Percentiles rank a stretch among this genome's conserved stretches.
These are phyloP conservation scores for Acanthamoeba culbertsoni DNA, from an alignment of 208 protist genomes.

Conservation along the genomic window DNA sequence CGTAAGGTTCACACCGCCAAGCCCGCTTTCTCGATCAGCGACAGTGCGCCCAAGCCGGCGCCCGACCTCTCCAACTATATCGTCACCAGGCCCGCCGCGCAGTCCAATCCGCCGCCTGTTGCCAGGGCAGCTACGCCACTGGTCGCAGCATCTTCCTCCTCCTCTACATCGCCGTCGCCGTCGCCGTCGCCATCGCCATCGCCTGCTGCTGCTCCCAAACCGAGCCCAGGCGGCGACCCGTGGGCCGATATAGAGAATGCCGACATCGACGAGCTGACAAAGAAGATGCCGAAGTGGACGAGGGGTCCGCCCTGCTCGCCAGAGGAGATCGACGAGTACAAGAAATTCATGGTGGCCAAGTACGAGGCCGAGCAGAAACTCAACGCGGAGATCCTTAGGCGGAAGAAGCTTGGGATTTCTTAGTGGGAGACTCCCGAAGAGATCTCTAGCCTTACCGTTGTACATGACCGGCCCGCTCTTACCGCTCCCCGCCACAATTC, in stretches of 20 bases:
- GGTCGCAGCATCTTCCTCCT: too few species aligned
- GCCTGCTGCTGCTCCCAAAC: background rate
- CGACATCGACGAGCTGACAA: background rate
- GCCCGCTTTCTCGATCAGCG: background rate
- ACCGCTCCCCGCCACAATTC: too few species aligned
- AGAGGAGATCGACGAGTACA: conserved; percentile 48
- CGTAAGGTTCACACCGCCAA: background rate
- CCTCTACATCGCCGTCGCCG: background rate
- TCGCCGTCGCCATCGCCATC: background rate
- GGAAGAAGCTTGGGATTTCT: background rate
- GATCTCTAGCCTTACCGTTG: too few species aligned
- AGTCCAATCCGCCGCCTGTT: too few species aligned
- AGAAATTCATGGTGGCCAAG: conserved; percentile 44
- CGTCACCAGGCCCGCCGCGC: background rate
- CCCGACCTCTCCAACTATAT: background rate
- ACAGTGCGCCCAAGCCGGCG: background rate
- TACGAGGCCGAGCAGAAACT: conserved; percentile 39
- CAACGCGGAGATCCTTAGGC: conserved; percentile 18
- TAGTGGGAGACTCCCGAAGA: background rate
- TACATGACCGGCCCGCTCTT: too few species aligned
- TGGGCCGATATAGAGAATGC: background rate
- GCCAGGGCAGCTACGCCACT: too few species aligned
- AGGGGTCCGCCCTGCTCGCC: conserved; percentile 18
- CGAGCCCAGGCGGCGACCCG: background rate
- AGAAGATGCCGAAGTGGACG: conserved; percentile 8